phyloP scores from a whole-genome alignment of 2,329 filamentous ascomycete genomes.

The Sporothrix luriei region DNA sequence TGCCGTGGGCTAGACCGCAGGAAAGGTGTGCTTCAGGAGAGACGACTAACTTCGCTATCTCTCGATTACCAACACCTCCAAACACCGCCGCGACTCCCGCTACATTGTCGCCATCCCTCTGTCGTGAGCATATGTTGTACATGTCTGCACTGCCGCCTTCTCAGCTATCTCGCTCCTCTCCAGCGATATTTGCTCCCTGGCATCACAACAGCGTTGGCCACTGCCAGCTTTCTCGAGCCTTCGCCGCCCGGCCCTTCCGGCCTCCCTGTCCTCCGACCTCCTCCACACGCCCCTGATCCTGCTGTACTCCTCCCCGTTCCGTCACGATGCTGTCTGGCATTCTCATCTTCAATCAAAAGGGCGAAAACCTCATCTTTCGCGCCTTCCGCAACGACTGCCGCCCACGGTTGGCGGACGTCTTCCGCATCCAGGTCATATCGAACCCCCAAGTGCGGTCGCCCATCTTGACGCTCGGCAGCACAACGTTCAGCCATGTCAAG shows the following conservation, averaged over 20 bases:
- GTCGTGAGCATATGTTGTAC: neutral
- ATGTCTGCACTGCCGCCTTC: neutral
- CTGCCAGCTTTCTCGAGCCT: too few species aligned
- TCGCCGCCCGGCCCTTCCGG: constrained; percentile 14
- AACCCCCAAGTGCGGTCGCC: constrained; percentile 97
- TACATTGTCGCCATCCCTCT: neutral
- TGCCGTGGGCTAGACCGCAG: constrained; percentile 20
- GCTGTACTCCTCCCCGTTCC: neutral
- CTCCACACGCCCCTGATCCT: neutral
- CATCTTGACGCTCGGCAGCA: constrained; percentile 94
- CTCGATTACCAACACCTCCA: neutral
- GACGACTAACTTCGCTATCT: neutral
- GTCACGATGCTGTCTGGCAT: constrained; percentile 86
- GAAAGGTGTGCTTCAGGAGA: constrained; percentile 1
- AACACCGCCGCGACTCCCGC: neutral
- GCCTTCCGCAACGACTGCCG: constrained; percentile 98
- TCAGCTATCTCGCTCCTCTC: neutral
- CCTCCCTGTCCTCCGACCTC: constrained; percentile 5
- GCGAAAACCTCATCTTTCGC: constrained; percentile 98
- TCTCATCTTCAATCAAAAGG: constrained; percentile 98
- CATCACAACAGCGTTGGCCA: neutral
- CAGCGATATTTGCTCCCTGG: neutral
- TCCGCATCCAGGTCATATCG: constrained; percentile 98
- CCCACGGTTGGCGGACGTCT: constrained; percentile 95
- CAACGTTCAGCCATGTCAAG: constrained; percentile 99